Percentiles rank a stretch among this genome's conserved stretches.
These are phyloP conservation scores for Populus tremula DNA, from an alignment of 345 rosid species.

Conservation along the genomic window DNA sequence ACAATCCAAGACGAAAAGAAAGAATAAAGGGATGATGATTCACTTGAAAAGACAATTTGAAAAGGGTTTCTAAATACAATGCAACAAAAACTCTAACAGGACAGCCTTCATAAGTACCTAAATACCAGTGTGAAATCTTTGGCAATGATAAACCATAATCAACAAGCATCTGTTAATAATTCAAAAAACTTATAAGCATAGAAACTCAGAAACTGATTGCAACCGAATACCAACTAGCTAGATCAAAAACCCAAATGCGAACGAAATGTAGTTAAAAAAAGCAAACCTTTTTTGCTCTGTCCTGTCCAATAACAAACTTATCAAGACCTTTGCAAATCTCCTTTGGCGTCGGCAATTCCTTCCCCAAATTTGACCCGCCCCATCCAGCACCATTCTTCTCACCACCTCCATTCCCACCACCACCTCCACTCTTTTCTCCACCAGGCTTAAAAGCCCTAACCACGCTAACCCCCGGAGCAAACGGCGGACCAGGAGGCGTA, in stretches of 20 bases:
- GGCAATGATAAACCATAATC: neutral
- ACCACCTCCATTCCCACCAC: slow-evolving; percentile 19
- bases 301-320: slow-evolving; percentile 84
- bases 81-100: neutral
- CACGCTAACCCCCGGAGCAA: slow-evolving; percentile 58
- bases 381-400: slow-evolving; percentile 34
- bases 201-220: neutral
- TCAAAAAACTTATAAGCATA: neutral
- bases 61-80: neutral
- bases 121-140: neutral
- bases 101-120: too few species aligned
- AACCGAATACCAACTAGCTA: neutral
- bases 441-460: slow-evolving; percentile 42
- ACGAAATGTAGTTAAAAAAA: neutral
- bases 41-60: neutral
- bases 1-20: neutral
- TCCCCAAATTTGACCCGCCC: slow-evolving; percentile 88
- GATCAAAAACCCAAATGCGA: neutral
- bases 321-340: slow-evolving; percentile 86
- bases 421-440: slow-evolving; percentile 30
- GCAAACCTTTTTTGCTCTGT: slow-evolving; percentile 73
- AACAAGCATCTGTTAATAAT: neutral
- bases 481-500: slow-evolving; percentile 71
- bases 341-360: slow-evolving; percentile 88
- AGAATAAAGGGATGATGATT: too few species aligned